Base-by-base conservation (phyloP, 306 rosid genomes). In the Trifolium pratense region DNA sequence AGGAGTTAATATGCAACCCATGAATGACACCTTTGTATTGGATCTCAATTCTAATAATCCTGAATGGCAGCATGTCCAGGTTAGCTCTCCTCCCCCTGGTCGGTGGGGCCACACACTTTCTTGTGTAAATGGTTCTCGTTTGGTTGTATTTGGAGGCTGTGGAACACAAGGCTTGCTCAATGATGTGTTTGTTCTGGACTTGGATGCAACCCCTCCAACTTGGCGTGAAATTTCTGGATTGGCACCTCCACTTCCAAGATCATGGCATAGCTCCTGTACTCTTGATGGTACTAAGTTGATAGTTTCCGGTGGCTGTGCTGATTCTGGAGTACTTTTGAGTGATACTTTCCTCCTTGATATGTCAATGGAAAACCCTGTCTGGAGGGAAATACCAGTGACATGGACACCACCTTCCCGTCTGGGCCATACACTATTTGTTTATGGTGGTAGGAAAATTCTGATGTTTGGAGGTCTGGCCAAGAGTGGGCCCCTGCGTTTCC, bases 391-490 rank as follows among this genome's bases (percentile, higher is more conserved):
- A 78, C 97, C 99, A 21, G 97, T 87, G 29, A 29, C 97, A 56
- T 95, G 99, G 99, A 91, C 97, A 60, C 99, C 99, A 5, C 99
- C 99, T 70, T 95, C 97, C 18, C 96, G 99, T 32, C 86, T 95
- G 69, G 99, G 99, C 72, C 97, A 91, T 85, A 88, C 97, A 15
- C 79, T 95, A 45, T 90, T 97, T 37, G 97, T 91, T 53, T 95
- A 95, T 78, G 99, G 99, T 82, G 99, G 99, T 66, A 86, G 97
- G 82, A 95, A 95, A 79, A 95, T 95, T 75, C 83, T 95, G 80
- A 95, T 95, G 99, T 95, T 95, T 80, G 97, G 99, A 74, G 99
- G 99, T 75, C 89, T 95, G 80, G 99, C 99, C 43, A 95, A 95
- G 90, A 95, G 99, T 23, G 99, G 99, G 48, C 97, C 99, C 16